Evolutionary conservation across 495 filamentous ascomycete species (phyloP).

Genomic region (Talaromyces stipitatus): DNA sequence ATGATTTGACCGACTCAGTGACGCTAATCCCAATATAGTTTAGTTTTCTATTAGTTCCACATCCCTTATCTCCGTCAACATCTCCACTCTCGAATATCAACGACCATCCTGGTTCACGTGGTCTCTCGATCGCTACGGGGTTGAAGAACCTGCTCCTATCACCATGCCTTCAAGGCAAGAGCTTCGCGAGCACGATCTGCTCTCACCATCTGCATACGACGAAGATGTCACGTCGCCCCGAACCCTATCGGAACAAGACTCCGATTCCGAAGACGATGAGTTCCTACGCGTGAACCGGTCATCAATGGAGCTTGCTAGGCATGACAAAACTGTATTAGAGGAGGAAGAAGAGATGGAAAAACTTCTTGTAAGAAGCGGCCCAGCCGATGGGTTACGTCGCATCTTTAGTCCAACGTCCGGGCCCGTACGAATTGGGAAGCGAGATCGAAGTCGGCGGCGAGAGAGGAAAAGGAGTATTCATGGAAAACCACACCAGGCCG

Average conservation of each 20-base stretch:
- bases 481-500: slow-evolving; percentile 48
- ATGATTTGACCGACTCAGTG: too few relatives aligned
- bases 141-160: background rate
- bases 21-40: too few relatives aligned
- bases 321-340: slow-evolving; percentile 69
- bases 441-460: slow-evolving; percentile 36
- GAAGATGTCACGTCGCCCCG: slow-evolving; percentile 59
- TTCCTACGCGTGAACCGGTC: slow-evolving; percentile 54
- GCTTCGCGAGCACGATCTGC: slow-evolving; percentile 27
- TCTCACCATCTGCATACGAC: slow-evolving; percentile 59
- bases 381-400: slow-evolving; percentile 39
- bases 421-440: slow-evolving; percentile 51
- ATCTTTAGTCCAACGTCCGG: slow-evolving; percentile 36
- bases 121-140: background rate
- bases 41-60: too few relatives aligned
- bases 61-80: too few relatives aligned
- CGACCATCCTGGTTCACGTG: background rate
- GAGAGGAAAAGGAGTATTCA: slow-evolving; percentile 25
- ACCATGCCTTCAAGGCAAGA: slow-evolving; percentile 2
- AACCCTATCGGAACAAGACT: slow-evolving; percentile 64
- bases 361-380: slow-evolving; percentile 51
- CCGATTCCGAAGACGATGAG: slow-evolving; percentile 69
- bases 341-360: slow-evolving; percentile 87
- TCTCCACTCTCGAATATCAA: too few relatives aligned
- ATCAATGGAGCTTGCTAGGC: slow-evolving; percentile 60